phyloP scores from a whole-genome alignment of 1,284 basidiomycete species.

The Kwoniella shivajii region DNA sequence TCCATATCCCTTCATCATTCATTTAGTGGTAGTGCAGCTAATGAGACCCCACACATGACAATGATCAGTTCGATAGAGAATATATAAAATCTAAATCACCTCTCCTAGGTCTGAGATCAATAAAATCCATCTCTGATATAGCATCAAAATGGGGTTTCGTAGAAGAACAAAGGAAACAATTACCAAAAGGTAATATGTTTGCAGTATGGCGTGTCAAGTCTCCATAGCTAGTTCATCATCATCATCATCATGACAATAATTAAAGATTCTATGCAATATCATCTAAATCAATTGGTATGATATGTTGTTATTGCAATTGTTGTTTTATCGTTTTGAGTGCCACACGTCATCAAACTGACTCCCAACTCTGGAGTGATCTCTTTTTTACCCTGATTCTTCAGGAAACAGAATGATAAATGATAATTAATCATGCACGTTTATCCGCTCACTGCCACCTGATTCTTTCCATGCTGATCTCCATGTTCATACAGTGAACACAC shows the following conservation, averaged over 20 bases:
- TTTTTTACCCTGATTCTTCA: too few relatives aligned
- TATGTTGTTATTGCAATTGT: neutral
- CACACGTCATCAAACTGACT: conserved; percentile 1
- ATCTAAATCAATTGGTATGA: neutral
- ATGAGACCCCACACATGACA: neutral
- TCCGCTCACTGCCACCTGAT: too few relatives aligned
- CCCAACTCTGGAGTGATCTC: too few relatives aligned
- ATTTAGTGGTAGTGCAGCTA: neutral
- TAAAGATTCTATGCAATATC: neutral
- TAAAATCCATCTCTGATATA: conserved; percentile 27
- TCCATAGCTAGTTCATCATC: too few relatives aligned
- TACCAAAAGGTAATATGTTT: conserved; percentile 48
- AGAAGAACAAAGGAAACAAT: conserved; percentile 29
- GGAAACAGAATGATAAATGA: neutral
- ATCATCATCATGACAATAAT: neutral
- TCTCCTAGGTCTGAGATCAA: conserved; percentile 35
- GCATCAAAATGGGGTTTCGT: conserved; percentile 40
- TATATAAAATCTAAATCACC: conserved; percentile 32
- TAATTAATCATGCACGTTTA: conserved; percentile 1
- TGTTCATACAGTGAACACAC: too few relatives aligned
- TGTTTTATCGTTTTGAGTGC: neutral
- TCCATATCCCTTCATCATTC: neutral
- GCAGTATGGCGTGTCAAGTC: conserved; percentile 37
- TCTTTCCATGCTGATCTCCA: too few relatives aligned
- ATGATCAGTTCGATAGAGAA: conserved; percentile 36